Evolutionary conservation across 768 basidiomycete genomes (phyloP), one percentile per base, ranked within the genome.

Genomic region (Scleroderma citrinum): DNA sequence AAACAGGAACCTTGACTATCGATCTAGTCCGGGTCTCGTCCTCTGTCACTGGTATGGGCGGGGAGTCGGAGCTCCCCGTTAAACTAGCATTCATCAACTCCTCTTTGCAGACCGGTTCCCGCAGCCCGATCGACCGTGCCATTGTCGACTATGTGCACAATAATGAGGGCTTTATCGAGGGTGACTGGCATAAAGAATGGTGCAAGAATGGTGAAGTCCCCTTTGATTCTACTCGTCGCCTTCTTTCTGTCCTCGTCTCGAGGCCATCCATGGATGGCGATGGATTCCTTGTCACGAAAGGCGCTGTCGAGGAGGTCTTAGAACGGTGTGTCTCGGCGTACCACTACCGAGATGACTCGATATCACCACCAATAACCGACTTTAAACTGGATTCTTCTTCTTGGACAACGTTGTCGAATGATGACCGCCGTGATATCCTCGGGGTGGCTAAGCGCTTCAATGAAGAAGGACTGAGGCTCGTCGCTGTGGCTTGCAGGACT

Each of bases 1-100:
- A 83, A 62, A 85, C 82, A 1, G 82, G 82, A 21, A 85, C 82
- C 14, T 60, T 80, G 26, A 79, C 78, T 8, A 63, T 60, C 34
- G 65, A 66, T 51, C 56, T 56, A 17, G 64, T 68, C 64, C 73
- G 76, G 46, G 68, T 47, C 63, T 71, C 52, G 45, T 66, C 52
- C 58, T 66, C 54, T 47, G 53, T 66, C 3, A 45, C 61, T 19
- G 23, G 19, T 34, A 44, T 38, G 36, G 61, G 63, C 37, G 59
- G 59, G 49, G 20, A 46, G 13, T 59, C 63, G 2, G 57, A 52
- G 23, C 56, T 63, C 37, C 65, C 60, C 5, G 47, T 57, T 35
- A 50, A 63, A 24, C 41, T 68, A 26, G 63, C 65, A 2, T 69
- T 57, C 47, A 56, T 69, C 16, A 65, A 68, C 40, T 69, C 69